Base-by-base conservation (phyloP, 352 stramenopile genomes). In the Phytophthora pisi region DNA sequence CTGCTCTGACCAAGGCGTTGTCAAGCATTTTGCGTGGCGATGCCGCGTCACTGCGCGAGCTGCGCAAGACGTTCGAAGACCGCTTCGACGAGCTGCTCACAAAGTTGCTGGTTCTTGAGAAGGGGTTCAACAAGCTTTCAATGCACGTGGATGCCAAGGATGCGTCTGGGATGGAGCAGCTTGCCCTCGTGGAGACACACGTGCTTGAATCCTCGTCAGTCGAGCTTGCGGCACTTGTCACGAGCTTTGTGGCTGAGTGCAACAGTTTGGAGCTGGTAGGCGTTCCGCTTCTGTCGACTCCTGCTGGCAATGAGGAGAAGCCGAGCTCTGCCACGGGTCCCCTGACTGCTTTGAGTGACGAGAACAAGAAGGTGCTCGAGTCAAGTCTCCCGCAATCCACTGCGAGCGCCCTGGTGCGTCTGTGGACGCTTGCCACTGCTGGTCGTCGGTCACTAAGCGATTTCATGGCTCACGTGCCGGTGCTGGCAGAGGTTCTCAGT, bases 1-100 rank as follows among this genome's bases (percentile, higher is more conserved):
- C 59, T 0, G 75, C 86, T 5, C 58, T 93, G 5, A 66, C 57
- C 2, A 79, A 83, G 5, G 82, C 81, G 13, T 55, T 92, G 16
- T 89, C 83, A 10, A 91, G 74, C 31, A 77, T 93, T 53, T 61
- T 92, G 5, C 88, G 88, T 6, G 88, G 88, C 20, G 88, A 93
- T 62, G 84, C 86, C n/a, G 75, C 76, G 4, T 90, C 82, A 34
- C 54, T 92, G 16, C 85, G 83, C 18, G 86, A 93, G 50, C 47
- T 93, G 26, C 78, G 80, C 16, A 88, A 86, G 67, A 78, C 70
- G 42, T 96, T 96, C 43, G 88, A 96, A 62, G 84, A 92, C 50
- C 72, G 66, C 2, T 92, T 96, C 36, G 84, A 96, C 70, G 82
- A 91, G 30, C 65, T 79, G 7, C 66, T 85, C 10, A 59, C 74